These are phyloP conservation scores for Penicillium sp. DNA, from an alignment of 2,329 filamentous ascomycete species.

Conservation along the genomic window DNA sequence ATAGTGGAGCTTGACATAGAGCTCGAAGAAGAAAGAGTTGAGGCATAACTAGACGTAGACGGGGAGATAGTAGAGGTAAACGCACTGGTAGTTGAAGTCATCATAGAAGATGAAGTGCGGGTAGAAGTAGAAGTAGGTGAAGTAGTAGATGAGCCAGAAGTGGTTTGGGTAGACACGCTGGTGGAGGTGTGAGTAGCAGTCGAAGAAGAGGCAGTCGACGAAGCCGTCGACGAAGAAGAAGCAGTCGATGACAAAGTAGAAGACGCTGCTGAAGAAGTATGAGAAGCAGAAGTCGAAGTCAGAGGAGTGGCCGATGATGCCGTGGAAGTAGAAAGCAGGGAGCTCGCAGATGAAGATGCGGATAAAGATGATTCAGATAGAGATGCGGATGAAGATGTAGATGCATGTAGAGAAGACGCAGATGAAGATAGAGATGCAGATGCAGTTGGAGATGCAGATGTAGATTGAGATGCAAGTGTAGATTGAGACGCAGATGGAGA, in stretches of 20 bases:
- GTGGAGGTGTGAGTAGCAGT: slow-evolving; percentile 20
- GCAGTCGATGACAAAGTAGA: not conserved
- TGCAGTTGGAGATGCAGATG: slow-evolving; percentile 17
- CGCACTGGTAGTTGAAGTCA: slow-evolving; percentile 14
- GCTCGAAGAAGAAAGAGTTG: slow-evolving; percentile 6
- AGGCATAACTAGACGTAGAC: slow-evolving; percentile 3
- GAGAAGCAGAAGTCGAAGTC: slow-evolving; percentile 17
- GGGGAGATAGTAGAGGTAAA: slow-evolving; percentile 11
- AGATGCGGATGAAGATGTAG: slow-evolving; percentile 15
- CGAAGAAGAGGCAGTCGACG: slow-evolving; percentile 9
- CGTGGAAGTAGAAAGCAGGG: slow-evolving; percentile 16
- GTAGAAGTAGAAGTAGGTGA: slow-evolving; percentile 15
- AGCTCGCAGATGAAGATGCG: slow-evolving; percentile 10
- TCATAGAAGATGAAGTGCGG: slow-evolving; percentile 19
- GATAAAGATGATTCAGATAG: not conserved
- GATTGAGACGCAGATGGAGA: slow-evolving; percentile 3
- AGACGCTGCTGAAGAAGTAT: slow-evolving; percentile 17
- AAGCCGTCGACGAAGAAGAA: slow-evolving; percentile 8
- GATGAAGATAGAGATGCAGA: too few species aligned
- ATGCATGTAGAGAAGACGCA: too few species aligned
- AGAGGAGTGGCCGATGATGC: slow-evolving; percentile 15
- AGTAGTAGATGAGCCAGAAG: not conserved
- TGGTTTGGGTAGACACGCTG: slow-evolving; percentile 15
- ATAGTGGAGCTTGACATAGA: slow-evolving; percentile 4
- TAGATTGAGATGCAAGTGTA: slow-evolving; percentile 1